Base-by-base conservation (phyloP, 129 eudicot species). In the Escallonia herrerae region DNA sequence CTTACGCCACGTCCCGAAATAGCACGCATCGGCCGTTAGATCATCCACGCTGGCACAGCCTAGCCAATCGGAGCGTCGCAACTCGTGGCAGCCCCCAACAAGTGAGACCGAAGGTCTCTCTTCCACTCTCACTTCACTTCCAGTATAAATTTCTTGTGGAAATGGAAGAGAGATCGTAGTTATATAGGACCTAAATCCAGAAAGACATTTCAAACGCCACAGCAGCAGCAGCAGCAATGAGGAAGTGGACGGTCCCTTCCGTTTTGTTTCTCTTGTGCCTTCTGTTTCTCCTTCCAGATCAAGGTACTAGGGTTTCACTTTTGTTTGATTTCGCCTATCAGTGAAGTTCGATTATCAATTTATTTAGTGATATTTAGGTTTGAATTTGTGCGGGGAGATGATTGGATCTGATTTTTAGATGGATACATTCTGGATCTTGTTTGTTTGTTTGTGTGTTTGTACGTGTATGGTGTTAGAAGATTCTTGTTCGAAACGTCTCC, bases 281-380 rank as follows among this genome's bases (percentile, higher is more conserved):
- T 43, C 76, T 93, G 67, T 83, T 86, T 76, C 96, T 93, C 65
- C 77, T 83, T n/a, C 96, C 96, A 15, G 91, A 93, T 93, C 98
- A 86, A 78, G 98, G 98, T 90, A 58, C 15, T 45, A 45, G 9
- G 7, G 1, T 45, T 22, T 22, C 33, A 22, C 33, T 22, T 22
- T 22, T 22, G 33, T 22, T 22, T 22, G 33, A 22, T 22, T 22
- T 22, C 33, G 33, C 33, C 33, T 22, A 22, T 22, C 33, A 22
- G 1, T 22, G 33, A 22, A 22, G 33, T 22, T 22, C 33, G 33
- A 22, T 22, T 22, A 22, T 22, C 33, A 0, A 1, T 22, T 45
- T 45, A 5, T 8, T 45, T 45, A 45, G 6, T 45, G 9, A 5
- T 45, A 45, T 45, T 5, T 45, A 45, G 6, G 7, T 45, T 5